Conservation (phyloP, 2,329 filamentous ascomycete genomes). For the Neofusicoccum umdonicola region DNA sequence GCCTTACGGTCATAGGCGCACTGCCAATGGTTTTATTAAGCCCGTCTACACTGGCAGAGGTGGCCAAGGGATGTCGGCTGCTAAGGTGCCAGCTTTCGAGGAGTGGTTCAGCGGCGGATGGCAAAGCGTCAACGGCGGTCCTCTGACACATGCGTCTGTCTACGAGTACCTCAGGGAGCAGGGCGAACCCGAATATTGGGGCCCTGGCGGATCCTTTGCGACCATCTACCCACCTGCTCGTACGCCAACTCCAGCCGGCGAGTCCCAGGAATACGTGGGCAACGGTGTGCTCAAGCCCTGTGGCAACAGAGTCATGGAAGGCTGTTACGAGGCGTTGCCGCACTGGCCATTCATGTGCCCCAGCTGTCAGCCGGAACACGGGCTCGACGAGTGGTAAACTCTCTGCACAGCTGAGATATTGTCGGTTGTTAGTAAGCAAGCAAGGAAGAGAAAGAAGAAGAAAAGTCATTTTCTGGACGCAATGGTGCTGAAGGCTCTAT, state of each 20-base stretch:
- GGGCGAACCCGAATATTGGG: neutral
- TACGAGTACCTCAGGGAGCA: neutral
- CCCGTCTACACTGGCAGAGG: neutral
- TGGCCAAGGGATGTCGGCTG: neutral
- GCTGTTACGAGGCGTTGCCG: constrained; percentile 6
- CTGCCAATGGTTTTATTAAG: neutral
- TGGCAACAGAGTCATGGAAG: neutral
- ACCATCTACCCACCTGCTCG: neutral
- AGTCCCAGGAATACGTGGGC: neutral
- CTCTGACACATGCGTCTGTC: neutral
- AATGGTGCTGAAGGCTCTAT: too few relatives aligned
- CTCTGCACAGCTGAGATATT: too few relatives aligned
- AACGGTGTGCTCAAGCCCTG: neutral
- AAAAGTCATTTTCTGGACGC: neutral
- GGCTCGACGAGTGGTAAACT: too few relatives aligned
- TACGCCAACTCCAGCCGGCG: too few relatives aligned
- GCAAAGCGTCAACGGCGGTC: neutral
- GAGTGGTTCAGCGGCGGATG: neutral
- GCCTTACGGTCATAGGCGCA: neutral
- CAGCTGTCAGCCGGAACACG: neutral
- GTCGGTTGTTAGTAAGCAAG: neutral
- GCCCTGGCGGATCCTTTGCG: neutral
- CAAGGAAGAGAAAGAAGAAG: neutral
- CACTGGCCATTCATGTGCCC: constrained; percentile 3
- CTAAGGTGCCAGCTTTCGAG: neutral